Conservation (phyloP, 768 basidiomycete species). For the Trametes cingulata region DNA sequence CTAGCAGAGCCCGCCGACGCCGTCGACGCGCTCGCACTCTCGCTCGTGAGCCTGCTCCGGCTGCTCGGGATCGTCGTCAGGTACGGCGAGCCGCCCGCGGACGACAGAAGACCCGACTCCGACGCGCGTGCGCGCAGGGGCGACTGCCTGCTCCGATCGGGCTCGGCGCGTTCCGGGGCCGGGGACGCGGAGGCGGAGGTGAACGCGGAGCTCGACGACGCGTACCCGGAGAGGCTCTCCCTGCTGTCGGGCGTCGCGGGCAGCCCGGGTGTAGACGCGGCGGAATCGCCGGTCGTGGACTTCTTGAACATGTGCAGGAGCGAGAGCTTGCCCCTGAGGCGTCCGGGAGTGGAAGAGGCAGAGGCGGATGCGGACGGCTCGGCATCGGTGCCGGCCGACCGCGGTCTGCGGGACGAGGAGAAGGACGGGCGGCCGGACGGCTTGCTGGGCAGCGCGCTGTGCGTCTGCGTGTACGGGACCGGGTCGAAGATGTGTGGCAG, state of each 20-base stretch:
- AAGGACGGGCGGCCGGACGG: conserved; percentile 13
- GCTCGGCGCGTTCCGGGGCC: conserved; percentile 17
- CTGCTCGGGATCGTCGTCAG: conserved; percentile 16
- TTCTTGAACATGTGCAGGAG: conserved; percentile 76
- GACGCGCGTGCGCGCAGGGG: conserved; percentile 16
- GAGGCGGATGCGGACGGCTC: conserved; percentile 36
- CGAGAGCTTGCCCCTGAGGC: conserved; percentile 70
- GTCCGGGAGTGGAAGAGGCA: conserved; percentile 37
- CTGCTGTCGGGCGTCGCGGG: conserved; percentile 17
- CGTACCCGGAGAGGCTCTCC: conserved; percentile 25
- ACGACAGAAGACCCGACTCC: conserved; percentile 12
- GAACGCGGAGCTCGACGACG: conserved; percentile 25
- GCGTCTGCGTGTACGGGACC: conserved; percentile 16
- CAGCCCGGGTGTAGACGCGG: conserved; percentile 23
- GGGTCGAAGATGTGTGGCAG: conserved; percentile 52
- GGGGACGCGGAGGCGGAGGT: conserved; percentile 27
- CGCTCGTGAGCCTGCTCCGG: conserved; percentile 25
- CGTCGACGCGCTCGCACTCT: conserved; percentile 10
- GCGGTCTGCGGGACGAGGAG: conserved; percentile 53
- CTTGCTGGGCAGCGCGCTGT: conserved; percentile 25
- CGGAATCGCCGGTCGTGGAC: conserved; percentile 35
- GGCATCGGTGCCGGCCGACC: conserved; percentile 71
- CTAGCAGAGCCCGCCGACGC: too few relatives aligned
- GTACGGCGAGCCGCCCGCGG: conserved; percentile 1
- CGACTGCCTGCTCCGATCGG: conserved; percentile 18